Evolutionary conservation across 768 basidiomycete genomes (phyloP), one percentile per base, ranked within the genome.

Genomic region (Boletus patriciae): DNA sequence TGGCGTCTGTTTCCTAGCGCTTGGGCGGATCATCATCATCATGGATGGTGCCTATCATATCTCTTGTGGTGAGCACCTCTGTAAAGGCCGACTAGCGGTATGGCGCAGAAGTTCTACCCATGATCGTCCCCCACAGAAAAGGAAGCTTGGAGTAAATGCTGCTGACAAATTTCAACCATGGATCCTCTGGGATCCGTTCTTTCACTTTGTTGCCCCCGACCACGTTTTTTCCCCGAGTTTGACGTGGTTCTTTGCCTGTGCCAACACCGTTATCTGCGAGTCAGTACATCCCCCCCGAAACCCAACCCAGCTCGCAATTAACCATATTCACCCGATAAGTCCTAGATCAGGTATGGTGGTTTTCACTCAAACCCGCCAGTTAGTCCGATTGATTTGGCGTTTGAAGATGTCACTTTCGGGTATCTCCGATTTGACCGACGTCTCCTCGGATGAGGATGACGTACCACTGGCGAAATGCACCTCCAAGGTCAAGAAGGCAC

Each of bases 341-440:
- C 25, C 31, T 11, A 19, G 46, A 19, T 42, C 19, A 46, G 27
- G 56, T 54, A 29, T 34, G 16, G 40, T 34, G 12, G 2, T 37
- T 31, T 45, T 51, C 21, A 33, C 13, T 31, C 4, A 4, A 19
- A 16, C n/a, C 12, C 5, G 21, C 27, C 59, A 12, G 40, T 25
- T 33, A 21, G 38, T 21, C 45, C 29, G 7, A 50, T 46, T 47
- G 46, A 58, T 51, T 40, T 40, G 16, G 0, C 12, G 3, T 53
- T 25, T 18, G 37, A 58, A 46, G 47, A 74, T 75, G 72, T 72
- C 73, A 31, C 61, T 74, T 31, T 76, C 74, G n/a, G 77, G 78
- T 50, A 50, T 69, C 40, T 82, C 81, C 4, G 78, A 80, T 50
- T 66, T 82, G 42, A 81, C 80, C 19, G 80, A 81, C 43, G 62